Percentiles rank a stretch among this genome's conserved stretches.
Conservation (phyloP, 139 green algal genomes). For the Parachlorella kessleri region DNA sequence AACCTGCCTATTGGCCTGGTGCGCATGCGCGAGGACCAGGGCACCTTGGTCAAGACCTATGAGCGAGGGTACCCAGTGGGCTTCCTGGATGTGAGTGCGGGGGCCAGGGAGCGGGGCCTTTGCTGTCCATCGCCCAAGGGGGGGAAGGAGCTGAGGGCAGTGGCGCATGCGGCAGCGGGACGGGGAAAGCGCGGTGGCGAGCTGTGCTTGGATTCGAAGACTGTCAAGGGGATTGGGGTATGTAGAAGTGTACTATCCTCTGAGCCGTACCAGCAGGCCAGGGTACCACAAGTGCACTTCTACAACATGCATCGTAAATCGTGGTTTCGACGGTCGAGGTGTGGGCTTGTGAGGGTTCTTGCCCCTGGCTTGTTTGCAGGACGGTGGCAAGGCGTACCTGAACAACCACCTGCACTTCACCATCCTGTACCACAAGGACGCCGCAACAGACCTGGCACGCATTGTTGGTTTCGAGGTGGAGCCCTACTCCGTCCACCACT, state of each 20-base stretch:
- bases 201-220: too few species aligned
- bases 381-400: constrained; percentile 80
- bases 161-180: too few species aligned
- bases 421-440: constrained; percentile 95
- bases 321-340: neutral
- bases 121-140: too few species aligned
- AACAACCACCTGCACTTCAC: constrained; percentile 98
- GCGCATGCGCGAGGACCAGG: constrained; percentile 79
- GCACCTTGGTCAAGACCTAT: constrained; percentile 87
- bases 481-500: constrained; percentile 84
- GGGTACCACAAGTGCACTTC: too few species aligned
- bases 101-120: too few species aligned
- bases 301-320: too few species aligned
- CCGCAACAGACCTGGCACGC: constrained; percentile 74
- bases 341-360: neutral
- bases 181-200: too few species aligned
- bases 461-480: constrained; percentile 99
- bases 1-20: constrained; percentile 98
- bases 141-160: too few species aligned
- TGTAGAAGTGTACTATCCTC: too few species aligned
- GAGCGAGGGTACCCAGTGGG: constrained; percentile 96
- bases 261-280: too few species aligned
- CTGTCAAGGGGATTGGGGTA: too few species aligned
- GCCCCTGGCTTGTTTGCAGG: constrained; percentile 27
- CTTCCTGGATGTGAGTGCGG: constrained; percentile 61